Percentiles rank a stretch among this genome's conserved stretches.
Conservation (phyloP, 1,139 yeast species). For the Yamadazyma friedrichii region DNA sequence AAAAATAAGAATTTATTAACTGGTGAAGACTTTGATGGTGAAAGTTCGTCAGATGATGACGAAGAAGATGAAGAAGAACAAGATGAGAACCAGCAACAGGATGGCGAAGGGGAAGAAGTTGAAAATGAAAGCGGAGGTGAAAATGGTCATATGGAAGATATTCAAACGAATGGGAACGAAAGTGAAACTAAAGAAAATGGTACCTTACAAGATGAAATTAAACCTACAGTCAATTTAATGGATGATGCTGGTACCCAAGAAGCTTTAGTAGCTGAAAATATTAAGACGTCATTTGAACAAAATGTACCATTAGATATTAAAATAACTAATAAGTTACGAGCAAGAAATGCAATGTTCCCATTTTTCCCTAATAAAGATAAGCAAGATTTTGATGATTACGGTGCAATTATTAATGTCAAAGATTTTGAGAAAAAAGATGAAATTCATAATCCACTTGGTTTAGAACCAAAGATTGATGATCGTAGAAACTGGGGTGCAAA, state of each 20-base stretch:
- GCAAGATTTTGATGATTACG: slow-evolving; percentile 79
- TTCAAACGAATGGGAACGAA: slow-evolving; percentile 10
- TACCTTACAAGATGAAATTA: slow-evolving; percentile 7
- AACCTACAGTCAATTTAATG: slow-evolving; percentile 10
- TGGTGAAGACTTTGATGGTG: slow-evolving; percentile 38
- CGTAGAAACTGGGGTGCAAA: slow-evolving; percentile 34
- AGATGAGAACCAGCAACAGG: slow-evolving; percentile 10
- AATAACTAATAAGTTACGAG: slow-evolving; percentile 54
- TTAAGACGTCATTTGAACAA: slow-evolving; percentile 38
- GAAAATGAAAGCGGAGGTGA: slow-evolving; percentile 10
- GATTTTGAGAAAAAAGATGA: slow-evolving; percentile 67
- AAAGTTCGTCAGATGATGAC: slow-evolving; percentile 40
- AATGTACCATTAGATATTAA: slow-evolving; percentile 58
- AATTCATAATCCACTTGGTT: slow-evolving; percentile 35
- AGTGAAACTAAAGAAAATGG: slow-evolving; percentile 4
- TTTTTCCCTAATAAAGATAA: slow-evolving; percentile 47
- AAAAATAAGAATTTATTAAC: slow-evolving; percentile 55
- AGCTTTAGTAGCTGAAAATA: slow-evolving; percentile 40
- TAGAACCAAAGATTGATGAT: slow-evolving; percentile 35
- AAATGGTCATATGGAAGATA: slow-evolving; percentile 7
- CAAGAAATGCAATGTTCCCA: slow-evolving; percentile 80
- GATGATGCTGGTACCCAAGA: slow-evolving; percentile 42
- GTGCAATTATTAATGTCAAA: slow-evolving; percentile 62
- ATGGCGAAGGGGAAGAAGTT: slow-evolving; percentile 4
- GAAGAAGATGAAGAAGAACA: slow-evolving; percentile 22